Percentiles rank a stretch among this genome's conserved stretches.
These are phyloP conservation scores for Nemania abortiva DNA, from an alignment of 2,329 filamentous ascomycete genomes.

Conservation along the genomic window DNA sequence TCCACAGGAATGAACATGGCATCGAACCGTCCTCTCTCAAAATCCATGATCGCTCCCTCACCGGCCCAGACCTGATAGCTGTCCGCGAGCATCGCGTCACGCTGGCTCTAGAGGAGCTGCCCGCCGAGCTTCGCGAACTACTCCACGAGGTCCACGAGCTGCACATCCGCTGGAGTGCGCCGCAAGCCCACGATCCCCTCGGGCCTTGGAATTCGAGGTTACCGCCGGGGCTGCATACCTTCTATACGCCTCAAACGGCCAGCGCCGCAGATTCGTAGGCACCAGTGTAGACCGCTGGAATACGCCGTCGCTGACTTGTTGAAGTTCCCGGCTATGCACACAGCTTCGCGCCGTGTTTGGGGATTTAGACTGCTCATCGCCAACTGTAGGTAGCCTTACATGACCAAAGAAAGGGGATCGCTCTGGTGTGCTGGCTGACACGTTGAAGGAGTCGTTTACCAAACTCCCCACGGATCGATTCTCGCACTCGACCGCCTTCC, in stretches of 20 bases:
- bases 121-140: slow-evolving; percentile 71
- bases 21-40: slow-evolving; percentile 74
- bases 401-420: background rate
- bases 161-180: slow-evolving; percentile 82
- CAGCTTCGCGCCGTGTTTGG: slow-evolving; percentile 52
- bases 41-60: slow-evolving; percentile 67
- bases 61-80: slow-evolving; percentile 69
- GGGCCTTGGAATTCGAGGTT: slow-evolving; percentile 80
- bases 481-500: slow-evolving; percentile 71
- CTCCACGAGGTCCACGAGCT: slow-evolving; percentile 76
- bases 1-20: slow-evolving; percentile 73
- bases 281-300: slow-evolving; percentile 10
- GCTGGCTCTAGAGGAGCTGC: slow-evolving; percentile 78
- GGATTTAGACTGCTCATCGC: slow-evolving; percentile 52
- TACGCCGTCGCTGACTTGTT: slow-evolving; percentile 26
- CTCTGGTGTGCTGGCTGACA: slow-evolving; percentile 57
- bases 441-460: slow-evolving; percentile 73
- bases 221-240: slow-evolving; percentile 84
- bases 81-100: slow-evolving; percentile 85
- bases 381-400: slow-evolving; percentile 46
- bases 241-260: slow-evolving; percentile 70
- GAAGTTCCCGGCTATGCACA: slow-evolving; percentile 50
- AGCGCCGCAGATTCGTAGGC: slow-evolving; percentile 45
- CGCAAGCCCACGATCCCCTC: slow-evolving; percentile 66
- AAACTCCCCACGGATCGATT: slow-evolving; percentile 67